Evolutionary conservation across 1,139 yeast species (phyloP).

Genomic region (Protomyces macrosporus): DNA sequence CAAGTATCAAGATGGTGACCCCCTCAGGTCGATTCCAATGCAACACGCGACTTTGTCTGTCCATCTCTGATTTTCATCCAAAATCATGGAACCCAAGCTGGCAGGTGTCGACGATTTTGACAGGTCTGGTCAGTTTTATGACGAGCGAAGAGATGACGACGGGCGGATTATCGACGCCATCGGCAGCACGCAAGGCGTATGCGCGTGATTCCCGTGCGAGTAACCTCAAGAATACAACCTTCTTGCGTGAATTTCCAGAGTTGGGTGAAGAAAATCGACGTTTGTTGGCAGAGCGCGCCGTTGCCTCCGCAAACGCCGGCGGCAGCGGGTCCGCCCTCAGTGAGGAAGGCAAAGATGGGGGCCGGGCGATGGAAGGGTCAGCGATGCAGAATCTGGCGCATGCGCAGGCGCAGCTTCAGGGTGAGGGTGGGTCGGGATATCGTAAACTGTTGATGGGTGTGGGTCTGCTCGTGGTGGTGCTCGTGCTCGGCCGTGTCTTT

Average conservation of each 20-base stretch:
- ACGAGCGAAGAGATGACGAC: constrained; percentile 55
- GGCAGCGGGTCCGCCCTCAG: too few species aligned
- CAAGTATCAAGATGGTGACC: constrained; percentile 81
- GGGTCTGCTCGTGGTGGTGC: not conserved
- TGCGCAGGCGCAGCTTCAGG: not conserved
- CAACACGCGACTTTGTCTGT: constrained; percentile 72
- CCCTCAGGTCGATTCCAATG: constrained; percentile 79
- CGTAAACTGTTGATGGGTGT: not conserved
- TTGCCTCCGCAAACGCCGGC: too few species aligned
- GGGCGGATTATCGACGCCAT: constrained; percentile 51
- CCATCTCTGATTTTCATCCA: constrained; percentile 91
- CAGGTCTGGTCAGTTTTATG: constrained; percentile 84
- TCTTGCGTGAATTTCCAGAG: constrained; percentile 64
- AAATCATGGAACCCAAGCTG: constrained; percentile 94
- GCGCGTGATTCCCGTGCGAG: constrained; percentile 58
- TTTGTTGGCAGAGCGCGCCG: too few species aligned
- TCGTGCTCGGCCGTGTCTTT: not conserved
- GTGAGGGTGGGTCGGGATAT: not conserved
- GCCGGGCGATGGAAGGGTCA: not conserved
- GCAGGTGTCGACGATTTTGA: constrained; percentile 81
- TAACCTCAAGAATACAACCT: constrained; percentile 57
- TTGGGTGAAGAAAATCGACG: constrained; percentile 47
- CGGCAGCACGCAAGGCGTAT: constrained; percentile 43
- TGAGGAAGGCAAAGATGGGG: not conserved
- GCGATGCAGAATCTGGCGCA: not conserved